Evolutionary conservation across 495 filamentous ascomycete species (phyloP).

Genomic region (Zalerion maritima): DNA sequence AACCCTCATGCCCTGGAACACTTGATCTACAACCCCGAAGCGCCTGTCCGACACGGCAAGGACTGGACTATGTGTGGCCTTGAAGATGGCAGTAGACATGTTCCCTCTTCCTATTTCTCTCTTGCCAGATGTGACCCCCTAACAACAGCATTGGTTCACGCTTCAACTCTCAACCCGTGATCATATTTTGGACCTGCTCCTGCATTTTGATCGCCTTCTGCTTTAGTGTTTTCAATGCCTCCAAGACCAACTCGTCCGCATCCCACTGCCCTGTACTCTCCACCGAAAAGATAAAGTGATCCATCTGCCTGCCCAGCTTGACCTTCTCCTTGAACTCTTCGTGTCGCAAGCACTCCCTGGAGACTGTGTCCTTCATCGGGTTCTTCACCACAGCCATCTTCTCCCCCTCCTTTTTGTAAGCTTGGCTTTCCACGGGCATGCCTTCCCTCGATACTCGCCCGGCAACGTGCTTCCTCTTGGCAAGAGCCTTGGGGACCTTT

Average conservation of each 20-base stretch:
- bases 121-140: too few species aligned
- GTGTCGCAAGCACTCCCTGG: constrained; percentile 80
- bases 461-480: constrained; percentile 38
- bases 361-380: constrained; percentile 82
- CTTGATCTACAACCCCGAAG: too few species aligned
- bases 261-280: constrained; percentile 92
- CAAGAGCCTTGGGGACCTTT: constrained; percentile 53
- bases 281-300: constrained; percentile 94
- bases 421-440: too few species aligned
- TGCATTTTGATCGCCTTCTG: constrained; percentile 41
- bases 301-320: constrained; percentile 71
- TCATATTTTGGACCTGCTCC: constrained; percentile 35
- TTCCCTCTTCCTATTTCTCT: too few species aligned
- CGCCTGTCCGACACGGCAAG: too few species aligned
- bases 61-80: too few species aligned
- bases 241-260: constrained; percentile 80
- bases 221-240: constrained; percentile 72
- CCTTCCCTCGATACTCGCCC: too few species aligned
- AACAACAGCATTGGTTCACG: too few species aligned
- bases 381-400: constrained; percentile 74
- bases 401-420: too few species aligned
- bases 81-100: too few species aligned
- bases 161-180: too few species aligned
- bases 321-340: constrained; percentile 91
- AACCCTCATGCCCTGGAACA: too few species aligned